phyloP scores from a whole-genome alignment of 2,329 filamentous ascomycete genomes.

The Pseudodiploospora longispora region DNA sequence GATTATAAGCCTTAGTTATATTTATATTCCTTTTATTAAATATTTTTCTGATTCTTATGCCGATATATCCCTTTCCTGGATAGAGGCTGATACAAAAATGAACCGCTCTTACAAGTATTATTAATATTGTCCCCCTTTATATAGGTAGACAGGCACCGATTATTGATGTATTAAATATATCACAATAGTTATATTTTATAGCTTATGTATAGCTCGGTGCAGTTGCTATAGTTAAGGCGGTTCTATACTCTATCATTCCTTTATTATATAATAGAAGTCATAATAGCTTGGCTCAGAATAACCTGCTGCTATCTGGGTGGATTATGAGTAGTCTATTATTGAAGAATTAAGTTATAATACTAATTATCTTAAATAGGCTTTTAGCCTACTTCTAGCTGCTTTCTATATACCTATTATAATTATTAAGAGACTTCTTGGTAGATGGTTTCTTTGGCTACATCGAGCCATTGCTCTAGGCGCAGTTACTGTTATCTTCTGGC shows the following conservation, averaged over 20 bases:
- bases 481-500: conserved; percentile 1
- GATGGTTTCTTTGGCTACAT: conserved; percentile 4
- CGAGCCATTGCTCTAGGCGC: conserved; percentile 1
- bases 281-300: no score
- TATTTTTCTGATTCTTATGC: conserved; percentile 2
- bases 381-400: conserved; percentile 1
- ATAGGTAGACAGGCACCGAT: conserved; percentile 2
- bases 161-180: conserved; percentile 7
- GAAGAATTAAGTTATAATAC: no score
- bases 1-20: not conserved
- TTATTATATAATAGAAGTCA: no score
- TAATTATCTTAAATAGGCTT: conserved; percentile 1
- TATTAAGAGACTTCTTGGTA: conserved; percentile 1
- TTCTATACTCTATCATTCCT: conserved; percentile 1
- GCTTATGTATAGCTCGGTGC: conserved; percentile 1
- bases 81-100: conserved; percentile 3
- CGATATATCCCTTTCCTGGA: conserved; percentile 1
- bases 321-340: conserved; percentile 1
- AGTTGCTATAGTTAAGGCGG: not conserved
- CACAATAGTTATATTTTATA: conserved; percentile 2
- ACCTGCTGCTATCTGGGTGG: conserved; percentile 2
- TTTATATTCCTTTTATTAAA: conserved; percentile 2
- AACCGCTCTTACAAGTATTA: conserved; percentile 1
- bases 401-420: not conserved
- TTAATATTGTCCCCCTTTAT: conserved; percentile 6